Evolutionary conservation across 345 rosid species (phyloP), one percentile per base, ranked within the genome.

Genomic region (Citropsis articulata): DNA sequence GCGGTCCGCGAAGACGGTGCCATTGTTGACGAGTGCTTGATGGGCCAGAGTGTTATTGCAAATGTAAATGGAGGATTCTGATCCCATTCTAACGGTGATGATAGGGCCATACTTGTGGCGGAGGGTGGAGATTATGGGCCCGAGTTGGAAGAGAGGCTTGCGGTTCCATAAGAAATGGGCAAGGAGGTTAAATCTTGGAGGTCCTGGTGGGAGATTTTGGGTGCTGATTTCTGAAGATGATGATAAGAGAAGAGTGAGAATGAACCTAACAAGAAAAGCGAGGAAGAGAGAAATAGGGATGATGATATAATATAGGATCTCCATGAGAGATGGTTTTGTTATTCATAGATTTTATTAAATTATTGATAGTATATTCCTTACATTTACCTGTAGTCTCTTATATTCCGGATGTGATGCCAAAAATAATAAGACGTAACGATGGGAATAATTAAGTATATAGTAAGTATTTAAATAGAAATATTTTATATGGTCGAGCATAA

Each of bases 1-100:
- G 16, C 73, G 73, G 48, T 73, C 81, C 13, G 81, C 73, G 33
- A 79, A 79, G 55, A 73, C n/a, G 4, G 77, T 57, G 24, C 77
- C 77, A 4, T 67, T 40, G 5, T 73, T 72, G 9, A 79, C 9
- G 9, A 73, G 73, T 24, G 81, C 77, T 57, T 79, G 72, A 56
- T 79, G 48, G 14, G 78, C 81, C 0, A 79, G 62, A 21, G 50
- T 19, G 56, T 21, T 66, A 27, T 66, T 45, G 67, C 73, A 25
- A 6, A 79, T 73, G 48, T 22, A 79, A 66, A 73, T 27, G 30
- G 77, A 40, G 31, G 73, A 38, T 12, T 40, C 25, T 33, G 77
- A 79, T 57, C 77, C 77, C 16, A 73, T 31, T 31, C 73, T 35
- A n/a, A 73, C 9, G 53, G 77, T 73, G 30, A 79, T 72, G 53